Base-by-base conservation (phyloP, 805 yeast species). In the Wickerhamomyces rabaulensis region DNA sequence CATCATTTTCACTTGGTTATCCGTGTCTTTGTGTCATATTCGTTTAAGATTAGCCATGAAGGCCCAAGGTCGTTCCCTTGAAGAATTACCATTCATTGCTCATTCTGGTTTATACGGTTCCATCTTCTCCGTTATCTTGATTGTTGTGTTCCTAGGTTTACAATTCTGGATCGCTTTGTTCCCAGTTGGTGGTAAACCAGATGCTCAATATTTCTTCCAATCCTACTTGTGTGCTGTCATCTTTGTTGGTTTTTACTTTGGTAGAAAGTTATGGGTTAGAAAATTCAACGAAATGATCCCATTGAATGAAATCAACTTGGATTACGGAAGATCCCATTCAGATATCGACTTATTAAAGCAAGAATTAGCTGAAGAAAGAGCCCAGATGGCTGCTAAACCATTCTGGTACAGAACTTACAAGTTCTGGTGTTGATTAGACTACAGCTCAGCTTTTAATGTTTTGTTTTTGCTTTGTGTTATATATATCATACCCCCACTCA, bases 321-420 rank as follows among this genome's bases (percentile, higher is more conserved):
- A 78, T 57, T 70, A 79, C 42, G 90, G 90, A 44, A 76, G 86
- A 62, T 74, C 84, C 52, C 79, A 76, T 39, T 54, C 75, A 21
- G 87, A 82, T 56, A 54, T 79, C 49, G 86, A 81, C 33, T 63
- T 76, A 41, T 60, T 82, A 46, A 70, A 66, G 52, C 82, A 75
- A 58, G 84, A 81, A 59, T 62, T 80, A 44, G 73, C 70, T 8
- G 85, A 79, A 62, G 85, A 82, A 61, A 73, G 64, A 58, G 82
- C 70, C 6, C 68, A 58, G 50, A 57, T 82, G 52, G 71, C 68
- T 17, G 47, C 74, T 29, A 73, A 66, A 57, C 78, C 78, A 45
- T 56, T 67, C 51, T 74, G 65, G 59, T 69, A 68, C 66, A 74
- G 85, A 62, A 33, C 57, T n/a, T 83, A 74, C 69, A 64, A 67